Evolutionary conservation across 352 stramenopile species (phyloP).

Genomic region (Globisporangium paroecandrum): DNA sequence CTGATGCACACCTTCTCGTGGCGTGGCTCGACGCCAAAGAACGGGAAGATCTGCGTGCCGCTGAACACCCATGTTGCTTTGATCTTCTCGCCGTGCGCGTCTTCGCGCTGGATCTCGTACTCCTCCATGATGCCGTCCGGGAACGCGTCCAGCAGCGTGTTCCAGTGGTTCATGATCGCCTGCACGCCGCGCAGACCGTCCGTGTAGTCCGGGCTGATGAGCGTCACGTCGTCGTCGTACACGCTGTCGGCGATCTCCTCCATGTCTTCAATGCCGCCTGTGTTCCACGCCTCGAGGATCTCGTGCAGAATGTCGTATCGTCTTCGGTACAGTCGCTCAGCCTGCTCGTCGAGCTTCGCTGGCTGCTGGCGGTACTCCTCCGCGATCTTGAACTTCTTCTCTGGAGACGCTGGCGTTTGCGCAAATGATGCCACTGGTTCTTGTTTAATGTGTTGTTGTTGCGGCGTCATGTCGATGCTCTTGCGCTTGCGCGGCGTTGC

Average conservation of each 20-base stretch:
- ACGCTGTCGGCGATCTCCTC: conserved; percentile 77
- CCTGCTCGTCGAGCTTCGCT: conserved; percentile 32
- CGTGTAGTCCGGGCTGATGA: conserved; percentile 62
- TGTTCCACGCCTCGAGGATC: conserved; percentile 80
- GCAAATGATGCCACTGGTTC: neutral
- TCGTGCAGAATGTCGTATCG: conserved; percentile 73
- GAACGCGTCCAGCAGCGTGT: conserved; percentile 61
- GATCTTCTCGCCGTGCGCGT: conserved; percentile 56
- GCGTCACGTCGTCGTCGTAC: conserved; percentile 67
- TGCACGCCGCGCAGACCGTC: conserved; percentile 61
- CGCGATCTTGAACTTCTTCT: conserved; percentile 36
- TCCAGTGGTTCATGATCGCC: conserved; percentile 75
- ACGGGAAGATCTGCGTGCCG: conserved; percentile 73
- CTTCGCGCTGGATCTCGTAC: conserved; percentile 68
- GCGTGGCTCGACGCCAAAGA: conserved; percentile 65
- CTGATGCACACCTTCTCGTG: conserved; percentile 79
- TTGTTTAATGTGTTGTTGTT: conserved; percentile 18
- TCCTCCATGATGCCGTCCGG: conserved; percentile 83
- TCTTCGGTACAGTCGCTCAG: conserved; percentile 53
- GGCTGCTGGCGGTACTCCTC: conserved; percentile 14
- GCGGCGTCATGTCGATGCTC: conserved; percentile 32
- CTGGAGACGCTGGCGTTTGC: conserved; percentile 5
- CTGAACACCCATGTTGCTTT: conserved; percentile 75
- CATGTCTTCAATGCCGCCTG: conserved; percentile 75
- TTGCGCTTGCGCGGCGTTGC: conserved; percentile 55